Conservation (phyloP, 768 basidiomycete species). For the Dacryopinax primogenitus region DNA sequence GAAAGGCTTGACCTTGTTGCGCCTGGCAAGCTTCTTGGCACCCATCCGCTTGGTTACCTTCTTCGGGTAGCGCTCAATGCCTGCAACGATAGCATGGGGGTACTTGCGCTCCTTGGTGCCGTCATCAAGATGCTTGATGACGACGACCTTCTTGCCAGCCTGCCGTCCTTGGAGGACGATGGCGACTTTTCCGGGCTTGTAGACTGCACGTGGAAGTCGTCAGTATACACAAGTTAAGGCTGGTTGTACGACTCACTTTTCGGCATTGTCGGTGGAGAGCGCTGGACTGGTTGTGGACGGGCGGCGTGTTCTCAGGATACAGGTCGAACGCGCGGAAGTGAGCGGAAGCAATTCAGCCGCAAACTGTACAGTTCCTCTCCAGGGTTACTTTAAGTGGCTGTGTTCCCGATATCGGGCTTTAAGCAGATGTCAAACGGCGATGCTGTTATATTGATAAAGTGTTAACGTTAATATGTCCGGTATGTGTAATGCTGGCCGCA, state of each 20-base stretch:
- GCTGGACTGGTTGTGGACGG: conserved; percentile 8
- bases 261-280: conserved; percentile 16
- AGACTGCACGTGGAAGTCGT: conserved; percentile 39
- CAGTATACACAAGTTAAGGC: background rate
- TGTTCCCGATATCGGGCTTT: background rate
- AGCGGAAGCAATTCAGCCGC: conserved; percentile 5
- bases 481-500: no score
- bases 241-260: conserved; percentile 14
- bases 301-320: background rate
- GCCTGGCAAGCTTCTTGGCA: conserved; percentile 78
- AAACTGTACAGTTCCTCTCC: background rate
- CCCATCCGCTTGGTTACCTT: conserved; percentile 98
- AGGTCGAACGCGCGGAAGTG: conserved; percentile 3
- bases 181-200: conserved; percentile 95
- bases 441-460: no score
- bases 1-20: conserved; percentile 98
- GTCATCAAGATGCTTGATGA: conserved; percentile 95
- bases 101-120: conserved; percentile 93
- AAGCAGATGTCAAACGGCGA: no score
- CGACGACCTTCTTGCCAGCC: conserved; percentile 98
- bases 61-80: conserved; percentile 93
- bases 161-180: conserved; percentile 98
- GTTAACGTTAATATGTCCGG: no score
- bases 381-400: background rate
- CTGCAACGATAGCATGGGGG: conserved; percentile 96